A percentile compares a stretch with the other conserved stretches of the same genome.
These are phyloP conservation scores for Leccinum olivaceopallidum DNA, from an alignment of 768 basidiomycete genomes.

Conservation along the genomic window DNA sequence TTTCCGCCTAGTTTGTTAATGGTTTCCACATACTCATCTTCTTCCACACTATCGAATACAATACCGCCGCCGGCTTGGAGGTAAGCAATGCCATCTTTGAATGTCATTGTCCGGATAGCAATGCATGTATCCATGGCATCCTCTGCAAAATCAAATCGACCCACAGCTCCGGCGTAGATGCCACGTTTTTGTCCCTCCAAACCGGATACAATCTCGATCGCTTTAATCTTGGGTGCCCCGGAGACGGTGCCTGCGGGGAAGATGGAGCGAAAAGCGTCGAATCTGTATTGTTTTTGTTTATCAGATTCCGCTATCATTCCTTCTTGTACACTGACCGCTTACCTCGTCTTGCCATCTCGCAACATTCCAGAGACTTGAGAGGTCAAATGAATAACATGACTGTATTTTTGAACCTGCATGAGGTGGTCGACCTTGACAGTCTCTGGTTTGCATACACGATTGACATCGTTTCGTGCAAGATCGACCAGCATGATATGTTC, in stretches of 20 bases:
- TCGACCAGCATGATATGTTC: constrained; percentile 99
- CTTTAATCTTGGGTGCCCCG: constrained; percentile 98
- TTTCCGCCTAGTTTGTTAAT: constrained; percentile 93
- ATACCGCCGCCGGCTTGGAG: constrained; percentile 97
- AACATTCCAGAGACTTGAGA: constrained; percentile 90
- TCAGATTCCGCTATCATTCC: constrained; percentile 7
- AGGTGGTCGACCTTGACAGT: constrained; percentile 96
- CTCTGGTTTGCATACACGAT: constrained; percentile 91
- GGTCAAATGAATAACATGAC: constrained; percentile 97
- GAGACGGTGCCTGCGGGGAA: constrained; percentile 99
- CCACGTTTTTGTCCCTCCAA: constrained; percentile 89
- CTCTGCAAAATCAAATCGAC: constrained; percentile 94
- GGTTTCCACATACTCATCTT: constrained; percentile 96
- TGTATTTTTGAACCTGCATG: constrained; percentile 93
- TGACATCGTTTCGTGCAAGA: constrained; percentile 97
- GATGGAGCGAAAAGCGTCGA: constrained; percentile 98
- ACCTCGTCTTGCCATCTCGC: constrained; percentile 84
- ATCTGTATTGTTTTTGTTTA: constrained; percentile 46
- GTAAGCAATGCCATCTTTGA: constrained; percentile 90
- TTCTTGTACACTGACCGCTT: constrained; percentile 9
- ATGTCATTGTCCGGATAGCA: constrained; percentile 96
- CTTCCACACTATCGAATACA: constrained; percentile 94
- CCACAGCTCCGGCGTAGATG: constrained; percentile 96
- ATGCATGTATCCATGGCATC: constrained; percentile 99
- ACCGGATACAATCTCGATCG: constrained; percentile 87